Evolutionary conservation across 495 filamentous ascomycete species (phyloP).

Genomic region (Viridothelium virens): DNA sequence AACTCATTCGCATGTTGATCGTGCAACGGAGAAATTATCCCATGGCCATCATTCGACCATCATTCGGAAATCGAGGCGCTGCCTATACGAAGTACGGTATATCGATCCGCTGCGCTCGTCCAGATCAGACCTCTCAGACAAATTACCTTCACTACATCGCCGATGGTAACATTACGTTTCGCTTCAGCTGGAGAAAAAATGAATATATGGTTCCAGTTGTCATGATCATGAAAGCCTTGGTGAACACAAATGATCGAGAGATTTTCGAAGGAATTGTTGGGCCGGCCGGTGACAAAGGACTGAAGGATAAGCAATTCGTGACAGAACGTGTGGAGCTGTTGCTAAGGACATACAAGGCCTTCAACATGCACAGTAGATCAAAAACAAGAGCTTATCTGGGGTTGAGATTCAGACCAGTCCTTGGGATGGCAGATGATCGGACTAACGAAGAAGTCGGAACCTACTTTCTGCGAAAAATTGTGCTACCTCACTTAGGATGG

Average conservation of each 20-base stretch:
- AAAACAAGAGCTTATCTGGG: slow-evolving; percentile 79
- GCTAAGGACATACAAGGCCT: slow-evolving; percentile 84
- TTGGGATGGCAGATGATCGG: slow-evolving; percentile 71
- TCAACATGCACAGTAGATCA: slow-evolving; percentile 66
- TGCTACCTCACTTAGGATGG: slow-evolving; percentile 82
- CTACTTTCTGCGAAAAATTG: slow-evolving; percentile 82
- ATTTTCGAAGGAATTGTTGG: slow-evolving; percentile 89
- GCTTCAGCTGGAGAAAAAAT: slow-evolving; percentile 96
- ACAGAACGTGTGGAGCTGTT: slow-evolving; percentile 90
- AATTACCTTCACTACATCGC: slow-evolving; percentile 93
- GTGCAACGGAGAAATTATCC: slow-evolving; percentile 86
- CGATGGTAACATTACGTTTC: slow-evolving; percentile 91
- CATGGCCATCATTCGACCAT: slow-evolving; percentile 83
- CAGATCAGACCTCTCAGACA: slow-evolving; percentile 94
- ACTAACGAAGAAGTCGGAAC: slow-evolving; percentile 79
- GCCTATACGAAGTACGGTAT: slow-evolving; percentile 84
- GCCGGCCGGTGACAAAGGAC: slow-evolving; percentile 59
- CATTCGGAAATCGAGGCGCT: slow-evolving; percentile 75
- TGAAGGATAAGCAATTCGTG: slow-evolving; percentile 76
- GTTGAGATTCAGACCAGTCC: slow-evolving; percentile 76
- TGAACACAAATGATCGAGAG: slow-evolving; percentile 92
- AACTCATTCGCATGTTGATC: slow-evolving; percentile 86
- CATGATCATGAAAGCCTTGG: slow-evolving; percentile 92
- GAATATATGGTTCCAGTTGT: slow-evolving; percentile 89
- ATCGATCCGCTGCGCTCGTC: slow-evolving; percentile 81